Base-by-base conservation (phyloP, 305 asterid species). In the Rubia balearica region DNA sequence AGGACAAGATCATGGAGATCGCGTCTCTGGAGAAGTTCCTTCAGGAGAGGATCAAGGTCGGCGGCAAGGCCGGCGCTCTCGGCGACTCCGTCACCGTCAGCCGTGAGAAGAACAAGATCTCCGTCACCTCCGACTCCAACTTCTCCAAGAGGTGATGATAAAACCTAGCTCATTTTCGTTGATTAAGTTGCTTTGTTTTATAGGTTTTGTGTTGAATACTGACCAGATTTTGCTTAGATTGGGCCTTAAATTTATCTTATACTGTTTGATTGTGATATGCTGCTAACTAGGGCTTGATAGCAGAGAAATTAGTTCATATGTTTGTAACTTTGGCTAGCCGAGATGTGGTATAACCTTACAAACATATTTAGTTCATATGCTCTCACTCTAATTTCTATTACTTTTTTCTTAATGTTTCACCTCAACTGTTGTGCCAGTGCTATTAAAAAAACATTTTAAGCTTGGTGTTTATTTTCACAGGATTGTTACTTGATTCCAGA, bases 401-500 rank as follows among this genome's bases (percentile, higher is more conserved):
- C 63, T 68, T 60, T 68, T 8, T 16, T 11, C 38, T 38, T n/a
- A 7, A 30, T 14, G 19, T 17, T 73, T 43, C 27, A 45, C 33
- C 53, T 41, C 42, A 14, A 43, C n/a, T 42, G 30, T 21, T 43
- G 46, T 41, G 42, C 3, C 7, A n/a, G 41, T 71, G 5, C 22
- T 46, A 6, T 49, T 3, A 38, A 36, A 56, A 62, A 61, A 48
- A 10, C n/a, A 16, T 48, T 48, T 48, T 57, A 74, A 79, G 57
- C 71, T 70, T 56, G 66, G 72, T 71, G 67, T 78, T 65, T 53
- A 70, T 84, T 81, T 77, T 81, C 68, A 68, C 89, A 92, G 98
- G 98, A 92, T 73, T 90, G 97, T 78, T 92, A 97, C 86, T 81
- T 92, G 82, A 85, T 92, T 81, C 98, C 96, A 16, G 98, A 92